Base-by-base conservation (phyloP, 345 rosid genomes). In the Hibiscus trionum region DNA sequence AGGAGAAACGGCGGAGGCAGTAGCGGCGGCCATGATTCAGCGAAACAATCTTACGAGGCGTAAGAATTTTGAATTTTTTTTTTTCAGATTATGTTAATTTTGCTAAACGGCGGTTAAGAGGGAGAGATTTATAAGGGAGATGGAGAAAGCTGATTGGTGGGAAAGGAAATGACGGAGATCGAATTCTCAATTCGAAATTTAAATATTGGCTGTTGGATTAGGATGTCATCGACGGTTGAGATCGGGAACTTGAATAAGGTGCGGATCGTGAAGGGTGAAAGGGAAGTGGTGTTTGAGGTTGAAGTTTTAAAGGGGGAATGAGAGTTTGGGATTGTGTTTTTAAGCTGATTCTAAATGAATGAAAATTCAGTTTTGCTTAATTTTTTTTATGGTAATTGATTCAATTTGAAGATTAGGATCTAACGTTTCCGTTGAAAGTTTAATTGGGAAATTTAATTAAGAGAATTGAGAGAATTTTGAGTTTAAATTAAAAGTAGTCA, bases 341-440 rank as follows among this genome's bases (percentile, higher is more conserved):
- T 86, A 24, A 52, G 77, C 73, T 80, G 19, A 82, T 67, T 75
- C 73, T 50, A 10, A 68, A 33, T 35, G 26, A 29, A 49, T 49
- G 72, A 78, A 78, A 72, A 73, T 80, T 53, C 67, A 66, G 70
- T 7, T 74, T 8, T 10, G 47, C 11, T 69, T 0, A 0, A 61
- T 70, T 66, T 56, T 73, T 84, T 76, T 68, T 7, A 26, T 79
- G 68, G 31, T 2, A 9, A 69, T 56, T 11, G 6, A 21, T 3
- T 56, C 14, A 10, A 24, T 21, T 19, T 56, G 10, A 21, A 56
- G 85, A 2, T 59, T 17, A 47, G 76, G 77, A 56, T 70, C 26
- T 76, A 24, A 82, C 76, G 78, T 81, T 82, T 81, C 80, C 14
- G 76, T 64, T 16, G 81, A 81, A 55, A 62, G 27, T 11, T 59